A percentile compares a stretch with the other conserved stretches of the same genome.
phyloP scores from a whole-genome alignment of 345 rosid species.

The Hypericum perforatum region DNA sequence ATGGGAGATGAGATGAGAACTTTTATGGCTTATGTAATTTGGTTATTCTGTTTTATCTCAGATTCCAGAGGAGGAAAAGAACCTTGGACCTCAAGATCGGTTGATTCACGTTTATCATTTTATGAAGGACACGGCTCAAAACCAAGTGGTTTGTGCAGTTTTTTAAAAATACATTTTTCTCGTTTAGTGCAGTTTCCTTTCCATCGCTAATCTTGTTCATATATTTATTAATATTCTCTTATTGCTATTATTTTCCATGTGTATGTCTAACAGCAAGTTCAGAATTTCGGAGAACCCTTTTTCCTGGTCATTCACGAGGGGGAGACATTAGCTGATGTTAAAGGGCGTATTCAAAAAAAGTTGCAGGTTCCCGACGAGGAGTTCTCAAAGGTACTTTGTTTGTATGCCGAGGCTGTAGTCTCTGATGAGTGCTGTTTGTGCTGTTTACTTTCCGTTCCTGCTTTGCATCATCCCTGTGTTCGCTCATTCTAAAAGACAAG shows the following conservation, averaged over 20 bases:
- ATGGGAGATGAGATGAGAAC: no score
- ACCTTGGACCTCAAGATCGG: constrained; percentile 83
- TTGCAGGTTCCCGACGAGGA: constrained; percentile 91
- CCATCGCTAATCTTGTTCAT: not conserved
- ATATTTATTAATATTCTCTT: no score
- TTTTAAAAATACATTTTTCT: not conserved
- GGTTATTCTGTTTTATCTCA: constrained; percentile 10
- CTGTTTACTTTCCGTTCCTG: no score
- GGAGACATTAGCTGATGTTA: constrained; percentile 75
- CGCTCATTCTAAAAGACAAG: no score
- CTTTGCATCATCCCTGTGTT: no score
- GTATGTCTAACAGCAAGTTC: constrained; percentile 50
- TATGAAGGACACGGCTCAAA: constrained; percentile 68
- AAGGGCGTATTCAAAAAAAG: constrained; percentile 77
- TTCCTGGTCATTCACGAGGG: constrained; percentile 90
- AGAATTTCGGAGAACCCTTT: constrained; percentile 95
- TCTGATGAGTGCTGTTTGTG: no score
- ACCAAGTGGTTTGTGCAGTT: constrained; percentile 39
- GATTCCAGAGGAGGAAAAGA: constrained; percentile 96
- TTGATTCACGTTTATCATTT: constrained; percentile 91
- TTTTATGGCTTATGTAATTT: no score
- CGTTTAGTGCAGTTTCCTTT: not conserved
- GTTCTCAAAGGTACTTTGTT: constrained; percentile 64
- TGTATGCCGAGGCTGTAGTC: not conserved
- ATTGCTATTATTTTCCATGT: not conserved